Base-by-base conservation (phyloP, 495 filamentous ascomycete genomes). In the Cercophora newfieldiana region DNA sequence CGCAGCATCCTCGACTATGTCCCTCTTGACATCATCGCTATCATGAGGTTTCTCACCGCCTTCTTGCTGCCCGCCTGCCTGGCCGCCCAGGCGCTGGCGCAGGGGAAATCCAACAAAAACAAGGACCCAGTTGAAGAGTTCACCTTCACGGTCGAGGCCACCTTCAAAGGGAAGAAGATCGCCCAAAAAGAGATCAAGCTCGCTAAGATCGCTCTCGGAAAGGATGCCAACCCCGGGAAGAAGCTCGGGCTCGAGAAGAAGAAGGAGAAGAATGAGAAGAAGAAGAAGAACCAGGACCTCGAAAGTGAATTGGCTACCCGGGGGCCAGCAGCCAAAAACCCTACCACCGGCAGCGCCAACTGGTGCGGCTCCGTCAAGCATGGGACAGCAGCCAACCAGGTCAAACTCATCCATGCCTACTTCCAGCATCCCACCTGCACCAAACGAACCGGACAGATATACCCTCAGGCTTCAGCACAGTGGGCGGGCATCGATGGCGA, bases 401-500 rank as follows among this genome's bases (percentile, higher is more conserved):
- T 76, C 63, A 69, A 68, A 58, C 24, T 53, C 14, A 60, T 74
- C 22, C 72, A 76, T 24, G 72, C 54, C 16, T 63, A 56, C 30
- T 76, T 72, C 28, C 65, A 69, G 47, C 66, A 69, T 31, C 74
- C 74, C 2, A 60, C 59, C 1, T 74, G 72, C 58, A 68, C 61
- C 26, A 49, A 62, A 25, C 33, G 74, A 25, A 48, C 59, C 19
- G 74, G 74, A 8, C 37, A 65, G 7, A 58, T 24, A 8, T 76
- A 67, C 29, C 74, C 74, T 10, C 74, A 76, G 53, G 70, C 69
- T 4, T 68, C 63, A 12, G 74, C 72, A 7, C 59, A 57, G 18
- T 76, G 74, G 74, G 53, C 63, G n/a, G 74, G 74, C 2, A 76
- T 76, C 47, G 74, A 76, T 37, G 74, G 74, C 1, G 67, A 74